Conservation (phyloP, 441 rosid species). For the Adansonia rubrostipa region DNA sequence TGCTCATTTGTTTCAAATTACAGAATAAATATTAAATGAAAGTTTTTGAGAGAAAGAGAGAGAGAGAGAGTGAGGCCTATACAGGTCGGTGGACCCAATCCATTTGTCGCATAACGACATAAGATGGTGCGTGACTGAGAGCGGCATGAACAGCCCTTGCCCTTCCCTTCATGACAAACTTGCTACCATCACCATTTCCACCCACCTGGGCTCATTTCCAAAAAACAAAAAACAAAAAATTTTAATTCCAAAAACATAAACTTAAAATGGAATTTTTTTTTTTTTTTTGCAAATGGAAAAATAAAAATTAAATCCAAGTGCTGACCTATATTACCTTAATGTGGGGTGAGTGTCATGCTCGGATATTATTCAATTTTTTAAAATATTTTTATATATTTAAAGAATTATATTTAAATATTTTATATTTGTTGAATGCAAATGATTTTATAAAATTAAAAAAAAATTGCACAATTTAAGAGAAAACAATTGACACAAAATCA, state of each 20-base stretch:
- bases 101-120: slow-evolving; percentile 18
- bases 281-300: neutral
- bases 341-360: too few relatives aligned
- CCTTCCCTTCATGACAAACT: slow-evolving; percentile 38
- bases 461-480: neutral
- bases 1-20: slow-evolving; percentile 27
- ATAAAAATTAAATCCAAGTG: neutral
- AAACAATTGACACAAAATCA: neutral
- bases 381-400: too few relatives aligned
- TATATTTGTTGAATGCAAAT: too few relatives aligned
- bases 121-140: slow-evolving; percentile 10
- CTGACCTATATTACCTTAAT: too few relatives aligned
- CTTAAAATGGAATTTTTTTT: neutral
- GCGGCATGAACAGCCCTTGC: slow-evolving; percentile 10
- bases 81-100: slow-evolving; percentile 87
- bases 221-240: neutral
- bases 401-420: too few relatives aligned
- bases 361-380: too few relatives aligned
- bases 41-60: neutral
- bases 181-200: slow-evolving; percentile 38
- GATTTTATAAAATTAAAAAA: neutral
- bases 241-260: neutral
- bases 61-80: slow-evolving; percentile 39
- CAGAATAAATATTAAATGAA: slow-evolving; percentile 16
- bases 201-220: slow-evolving; percentile 26